A percentile compares a stretch with the other conserved stretches of the same genome.
Conservation (phyloP, 2,329 filamentous ascomycete species). For the Bipolaris zeicola region DNA sequence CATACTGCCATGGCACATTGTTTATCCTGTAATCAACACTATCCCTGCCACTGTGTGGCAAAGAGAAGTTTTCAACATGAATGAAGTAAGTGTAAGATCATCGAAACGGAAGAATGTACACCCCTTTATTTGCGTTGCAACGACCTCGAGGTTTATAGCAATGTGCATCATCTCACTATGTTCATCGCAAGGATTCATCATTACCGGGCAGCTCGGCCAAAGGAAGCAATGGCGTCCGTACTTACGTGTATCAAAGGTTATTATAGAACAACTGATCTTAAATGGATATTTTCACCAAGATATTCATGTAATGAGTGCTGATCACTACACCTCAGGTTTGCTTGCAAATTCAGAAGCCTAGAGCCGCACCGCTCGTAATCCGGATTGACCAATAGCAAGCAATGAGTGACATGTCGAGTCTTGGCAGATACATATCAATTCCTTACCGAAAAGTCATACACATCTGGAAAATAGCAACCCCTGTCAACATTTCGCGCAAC, state of each 20-base stretch:
- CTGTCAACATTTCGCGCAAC: not conserved
- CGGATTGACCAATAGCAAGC: too few species aligned
- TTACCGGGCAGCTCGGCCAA: conserved; percentile 65
- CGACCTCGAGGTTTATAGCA: conserved; percentile 55
- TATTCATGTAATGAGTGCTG: too few species aligned
- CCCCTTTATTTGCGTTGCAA: conserved; percentile 59
- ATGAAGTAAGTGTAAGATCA: not conserved
- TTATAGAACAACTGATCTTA: too few species aligned
- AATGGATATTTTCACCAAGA: too few species aligned
- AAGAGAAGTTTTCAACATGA: conserved; percentile 16
- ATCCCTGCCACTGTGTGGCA: conserved; percentile 10
- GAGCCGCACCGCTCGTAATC: too few species aligned
- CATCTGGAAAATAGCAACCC: too few species aligned
- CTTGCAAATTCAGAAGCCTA: too few species aligned
- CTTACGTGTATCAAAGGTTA: conserved; percentile 20
- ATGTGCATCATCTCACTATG: not conserved
- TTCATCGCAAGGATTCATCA: conserved; percentile 8
- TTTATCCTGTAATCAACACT: conserved; percentile 18
- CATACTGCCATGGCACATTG: conserved; percentile 20
- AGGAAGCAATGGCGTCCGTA: conserved; percentile 63
- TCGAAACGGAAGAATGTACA: conserved; percentile 10
- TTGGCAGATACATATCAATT: too few species aligned
- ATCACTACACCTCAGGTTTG: too few species aligned
- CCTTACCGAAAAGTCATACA: too few species aligned
- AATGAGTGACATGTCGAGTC: too few species aligned